Evolutionary conservation across 2,329 filamentous ascomycete species (phyloP).

Genomic region (Stylonectria norvegica): DNA sequence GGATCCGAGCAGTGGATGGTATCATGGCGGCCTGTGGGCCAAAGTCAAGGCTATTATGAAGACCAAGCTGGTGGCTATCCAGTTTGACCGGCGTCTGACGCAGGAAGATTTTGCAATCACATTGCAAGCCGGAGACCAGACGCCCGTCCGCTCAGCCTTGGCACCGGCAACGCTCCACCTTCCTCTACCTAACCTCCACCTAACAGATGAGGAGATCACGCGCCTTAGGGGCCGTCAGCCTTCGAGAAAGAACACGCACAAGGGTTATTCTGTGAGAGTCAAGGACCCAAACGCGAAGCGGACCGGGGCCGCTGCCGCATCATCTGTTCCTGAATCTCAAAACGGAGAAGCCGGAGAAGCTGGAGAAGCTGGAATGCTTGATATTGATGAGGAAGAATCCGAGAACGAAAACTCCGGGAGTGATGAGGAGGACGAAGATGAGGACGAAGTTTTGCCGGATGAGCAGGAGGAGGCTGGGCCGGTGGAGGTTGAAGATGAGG

Average conservation of each 20-base stretch:
- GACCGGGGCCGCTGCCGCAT: conserved; percentile 15
- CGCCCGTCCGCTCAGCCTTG: conserved; percentile 29
- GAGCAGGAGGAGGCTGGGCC: conserved; percentile 22
- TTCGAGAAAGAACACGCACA: conserved; percentile 35
- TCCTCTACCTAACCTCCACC: conserved; percentile 33
- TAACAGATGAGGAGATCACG: conserved; percentile 36
- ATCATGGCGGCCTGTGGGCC: conserved; percentile 72
- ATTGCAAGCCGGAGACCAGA: conserved; percentile 33
- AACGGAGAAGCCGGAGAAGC: no score
- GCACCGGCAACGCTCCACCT: conserved; percentile 30
- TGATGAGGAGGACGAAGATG: conserved; percentile 27
- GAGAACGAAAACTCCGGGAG: conserved; percentile 26
- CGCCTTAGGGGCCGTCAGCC: conserved; percentile 34
- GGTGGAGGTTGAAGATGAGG: conserved; percentile 6
- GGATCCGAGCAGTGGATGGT: conserved; percentile 76
- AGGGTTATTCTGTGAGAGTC: conserved; percentile 34
- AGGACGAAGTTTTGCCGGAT: conserved; percentile 17
- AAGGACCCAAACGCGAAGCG: conserved; percentile 20
- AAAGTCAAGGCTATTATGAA: conserved; percentile 88
- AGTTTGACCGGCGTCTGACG: conserved; percentile 50
- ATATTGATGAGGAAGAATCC: conserved; percentile 24
- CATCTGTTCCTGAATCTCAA: conserved; percentile 17
- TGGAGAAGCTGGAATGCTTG: conserved; percentile 17
- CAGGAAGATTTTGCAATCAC: conserved; percentile 36
- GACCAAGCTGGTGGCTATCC: conserved; percentile 71